Evolutionary conservation across 2,329 filamentous ascomycete species (phyloP).

Genomic region (Nothophaeocryptopus gaeumannii): DNA sequence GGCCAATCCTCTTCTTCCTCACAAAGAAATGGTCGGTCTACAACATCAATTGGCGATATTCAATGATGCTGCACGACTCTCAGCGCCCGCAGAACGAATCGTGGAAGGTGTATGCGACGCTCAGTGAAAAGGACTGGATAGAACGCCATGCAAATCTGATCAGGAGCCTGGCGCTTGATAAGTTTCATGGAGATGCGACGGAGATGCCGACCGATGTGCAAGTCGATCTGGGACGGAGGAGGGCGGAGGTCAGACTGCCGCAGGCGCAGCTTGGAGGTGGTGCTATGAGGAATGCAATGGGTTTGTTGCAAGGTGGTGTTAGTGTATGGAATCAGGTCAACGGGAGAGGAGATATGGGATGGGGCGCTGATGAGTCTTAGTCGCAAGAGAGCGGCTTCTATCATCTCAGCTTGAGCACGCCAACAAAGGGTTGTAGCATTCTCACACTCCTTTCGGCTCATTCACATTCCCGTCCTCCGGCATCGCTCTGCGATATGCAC

Average conservation of each 20-base stretch:
- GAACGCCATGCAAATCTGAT: slow-evolving; percentile 62
- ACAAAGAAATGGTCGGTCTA: slow-evolving; percentile 66
- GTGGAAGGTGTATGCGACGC: slow-evolving; percentile 49
- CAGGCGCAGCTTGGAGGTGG: slow-evolving; percentile 22
- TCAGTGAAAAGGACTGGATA: slow-evolving; percentile 57
- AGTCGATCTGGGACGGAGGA: slow-evolving; percentile 35
- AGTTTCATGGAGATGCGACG: slow-evolving; percentile 48
- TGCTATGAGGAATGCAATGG: slow-evolving; percentile 26
- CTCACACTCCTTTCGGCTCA: too few species aligned
- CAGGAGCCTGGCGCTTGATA: slow-evolving; percentile 56
- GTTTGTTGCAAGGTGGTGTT: slow-evolving; percentile 26
- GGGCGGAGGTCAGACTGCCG: slow-evolving; percentile 14
- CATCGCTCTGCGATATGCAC: too few species aligned
- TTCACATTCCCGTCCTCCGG: too few species aligned
- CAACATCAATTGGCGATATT: slow-evolving; percentile 64
- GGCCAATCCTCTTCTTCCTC: slow-evolving; percentile 66
- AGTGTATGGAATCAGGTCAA: slow-evolving; percentile 27
- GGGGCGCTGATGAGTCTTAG: slow-evolving; percentile 23
- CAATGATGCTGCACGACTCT: slow-evolving; percentile 19
- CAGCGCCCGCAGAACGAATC: neutral
- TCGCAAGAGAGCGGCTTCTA: too few species aligned
- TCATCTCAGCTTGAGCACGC: too few species aligned
- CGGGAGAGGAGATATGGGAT: slow-evolving; percentile 17
- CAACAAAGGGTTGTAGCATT: too few species aligned
- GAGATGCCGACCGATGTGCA: slow-evolving; percentile 43